Conservation (phyloP, 495 filamentous ascomycete species). For the Tuber indicum region DNA sequence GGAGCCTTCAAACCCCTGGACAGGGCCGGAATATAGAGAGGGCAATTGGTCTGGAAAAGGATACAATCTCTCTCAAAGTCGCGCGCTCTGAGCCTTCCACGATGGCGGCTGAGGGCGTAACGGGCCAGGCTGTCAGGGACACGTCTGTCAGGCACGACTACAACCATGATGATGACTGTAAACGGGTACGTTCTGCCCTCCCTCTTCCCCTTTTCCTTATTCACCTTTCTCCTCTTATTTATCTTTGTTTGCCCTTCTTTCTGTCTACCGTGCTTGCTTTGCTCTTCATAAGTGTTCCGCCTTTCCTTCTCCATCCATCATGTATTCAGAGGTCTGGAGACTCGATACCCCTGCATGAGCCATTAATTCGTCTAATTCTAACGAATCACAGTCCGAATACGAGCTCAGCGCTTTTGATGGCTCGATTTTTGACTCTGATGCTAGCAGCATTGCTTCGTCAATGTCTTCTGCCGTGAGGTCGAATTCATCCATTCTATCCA, state of each 20-base stretch:
- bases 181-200: neutral
- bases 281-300: neutral
- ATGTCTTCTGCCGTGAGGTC: constrained; percentile 32
- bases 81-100: neutral
- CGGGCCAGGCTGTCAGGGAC: neutral
- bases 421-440: neutral
- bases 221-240: neutral
- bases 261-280: neutral
- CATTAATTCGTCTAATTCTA: neutral
- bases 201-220: neutral
- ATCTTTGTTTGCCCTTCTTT: neutral
- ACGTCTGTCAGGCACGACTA: neutral
- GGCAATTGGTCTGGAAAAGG: neutral
- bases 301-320: neutral
- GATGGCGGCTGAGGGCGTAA: neutral
- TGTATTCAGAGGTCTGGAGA: neutral
- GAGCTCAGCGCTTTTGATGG: neutral
- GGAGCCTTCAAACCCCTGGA: neutral
- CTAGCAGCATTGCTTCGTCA: constrained; percentile 19
- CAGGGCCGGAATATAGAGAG: neutral
- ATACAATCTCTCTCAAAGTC: neutral
- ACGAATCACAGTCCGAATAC: constrained; percentile 1
- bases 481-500: constrained; percentile 25
- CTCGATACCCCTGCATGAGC: neutral
- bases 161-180: neutral